Conservation (phyloP, 345 rosid species). For the Ceriops zippeliana region DNA sequence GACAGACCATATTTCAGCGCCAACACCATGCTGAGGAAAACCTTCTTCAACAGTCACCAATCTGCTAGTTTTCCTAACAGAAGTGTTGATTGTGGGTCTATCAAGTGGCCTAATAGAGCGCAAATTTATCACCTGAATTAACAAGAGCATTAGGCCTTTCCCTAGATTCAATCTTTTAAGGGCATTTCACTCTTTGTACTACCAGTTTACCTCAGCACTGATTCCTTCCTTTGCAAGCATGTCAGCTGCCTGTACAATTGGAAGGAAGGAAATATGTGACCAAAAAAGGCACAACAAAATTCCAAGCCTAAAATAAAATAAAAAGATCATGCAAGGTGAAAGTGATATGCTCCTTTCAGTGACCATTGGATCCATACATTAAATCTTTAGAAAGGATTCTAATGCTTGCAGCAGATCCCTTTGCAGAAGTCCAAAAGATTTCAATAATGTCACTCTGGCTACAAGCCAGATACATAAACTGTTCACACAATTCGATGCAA, state of each 20-base stretch:
- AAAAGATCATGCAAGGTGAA: too few relatives aligned
- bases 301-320: too few relatives aligned
- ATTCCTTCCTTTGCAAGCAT: slow-evolving; percentile 83
- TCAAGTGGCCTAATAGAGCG: slow-evolving; percentile 87
- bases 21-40: slow-evolving; percentile 90
- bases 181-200: not conserved
- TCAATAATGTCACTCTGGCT: too few relatives aligned
- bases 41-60: slow-evolving; percentile 98
- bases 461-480: not conserved
- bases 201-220: slow-evolving; percentile 64
- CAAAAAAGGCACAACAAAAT: not conserved
- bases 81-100: slow-evolving; percentile 73
- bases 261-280: not conserved
- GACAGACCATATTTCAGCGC: slow-evolving; percentile 83
- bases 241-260: slow-evolving; percentile 66
- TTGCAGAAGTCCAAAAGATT: not conserved
- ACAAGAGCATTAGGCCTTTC: not conserved
- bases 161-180: not conserved
- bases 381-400: too few relatives aligned
- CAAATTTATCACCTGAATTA: slow-evolving; percentile 68
- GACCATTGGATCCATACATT: too few relatives aligned
- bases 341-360: too few relatives aligned
- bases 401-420: too few relatives aligned
- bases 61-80: slow-evolving; percentile 92
- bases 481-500: not conserved